Percentiles rank a stretch among this genome's conserved stretches.
These are phyloP conservation scores for Ciborinia camelliae DNA, from an alignment of 2,329 filamentous ascomycete genomes.

Conservation along the genomic window DNA sequence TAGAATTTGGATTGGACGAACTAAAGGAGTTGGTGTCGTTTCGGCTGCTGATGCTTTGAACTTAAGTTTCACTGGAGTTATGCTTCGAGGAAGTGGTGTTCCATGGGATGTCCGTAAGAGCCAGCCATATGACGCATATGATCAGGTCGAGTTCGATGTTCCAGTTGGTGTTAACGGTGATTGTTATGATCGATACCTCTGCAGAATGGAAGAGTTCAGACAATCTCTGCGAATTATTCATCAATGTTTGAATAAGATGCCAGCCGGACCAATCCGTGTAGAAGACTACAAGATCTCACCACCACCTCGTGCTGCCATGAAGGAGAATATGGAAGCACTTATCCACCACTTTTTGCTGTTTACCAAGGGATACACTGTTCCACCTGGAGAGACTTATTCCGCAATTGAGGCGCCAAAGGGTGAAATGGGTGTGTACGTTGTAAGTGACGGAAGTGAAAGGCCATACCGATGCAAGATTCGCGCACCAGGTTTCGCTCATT, in stretches of 20 bases:
- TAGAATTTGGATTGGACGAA: conserved; percentile 96
- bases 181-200: conserved; percentile 98
- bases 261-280: conserved; percentile 85
- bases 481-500: conserved; percentile 92
- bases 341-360: conserved; percentile 99
- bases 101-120: conserved; percentile 97
- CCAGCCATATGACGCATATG: conserved; percentile 96
- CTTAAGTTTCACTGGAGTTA: conserved; percentile 93
- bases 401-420: conserved; percentile 99
- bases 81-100: conserved; percentile 94
- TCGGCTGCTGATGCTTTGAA: conserved; percentile 92
- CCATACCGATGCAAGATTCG: conserved; percentile 98
- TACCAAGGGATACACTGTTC: conserved; percentile 97
- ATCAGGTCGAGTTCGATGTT: conserved; percentile 96
- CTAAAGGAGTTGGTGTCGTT: conserved; percentile 88
- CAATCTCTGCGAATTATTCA: conserved; percentile 97
- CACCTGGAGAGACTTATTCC: conserved; percentile 95
- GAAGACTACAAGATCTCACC: conserved; percentile 99
- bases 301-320: conserved; percentile 96
- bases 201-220: conserved; percentile 99
- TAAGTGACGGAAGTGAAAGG: conserved; percentile 92
- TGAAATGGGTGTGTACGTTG: conserved; percentile 97
- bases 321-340: conserved; percentile 99
- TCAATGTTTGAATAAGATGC: conserved; percentile 99
- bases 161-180: conserved; percentile 95